These are phyloP conservation scores for Crotalaria pallida DNA, from an alignment of 306 rosid genomes.

Conservation along the genomic window DNA sequence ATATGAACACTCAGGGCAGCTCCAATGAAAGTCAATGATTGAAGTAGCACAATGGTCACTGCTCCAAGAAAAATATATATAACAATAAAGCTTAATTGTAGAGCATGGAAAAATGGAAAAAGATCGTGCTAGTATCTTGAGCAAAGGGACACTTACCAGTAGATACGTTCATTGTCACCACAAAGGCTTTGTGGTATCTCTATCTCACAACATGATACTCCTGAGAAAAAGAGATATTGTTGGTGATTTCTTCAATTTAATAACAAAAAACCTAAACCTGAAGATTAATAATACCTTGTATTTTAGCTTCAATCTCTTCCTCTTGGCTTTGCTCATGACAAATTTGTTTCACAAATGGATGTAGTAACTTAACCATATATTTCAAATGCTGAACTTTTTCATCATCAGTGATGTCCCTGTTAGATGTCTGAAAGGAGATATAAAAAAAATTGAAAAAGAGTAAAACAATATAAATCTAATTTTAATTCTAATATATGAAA, in stretches of 20 bases:
- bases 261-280: constrained; percentile 20
- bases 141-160: constrained; percentile 48
- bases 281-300: constrained; percentile 53
- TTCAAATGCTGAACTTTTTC: constrained; percentile 50
- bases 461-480: neutral
- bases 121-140: neutral
- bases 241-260: constrained; percentile 14
- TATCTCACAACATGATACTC: constrained; percentile 36
- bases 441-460: neutral
- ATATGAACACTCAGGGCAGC: constrained; percentile 63
- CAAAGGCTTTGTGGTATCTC: constrained; percentile 52
- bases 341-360: constrained; percentile 56
- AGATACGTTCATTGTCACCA: constrained; percentile 58
- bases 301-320: constrained; percentile 57
- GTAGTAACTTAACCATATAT: constrained; percentile 34
- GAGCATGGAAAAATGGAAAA: neutral
- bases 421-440: constrained; percentile 48
- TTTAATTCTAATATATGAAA: neutral
- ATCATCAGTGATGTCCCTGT: constrained; percentile 30
- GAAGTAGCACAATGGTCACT: constrained; percentile 87
- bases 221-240: constrained; percentile 28
- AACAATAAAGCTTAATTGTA: constrained; percentile 7
- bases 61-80: constrained; percentile 27
- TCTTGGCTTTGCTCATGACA: constrained; percentile 58
- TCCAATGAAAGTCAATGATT: constrained; percentile 67